Percentiles rank a stretch among this genome's conserved stretches.
Evolutionary conservation across 2,329 filamentous ascomycete genomes (phyloP).

Genomic region (Trichoderma asperellum): DNA sequence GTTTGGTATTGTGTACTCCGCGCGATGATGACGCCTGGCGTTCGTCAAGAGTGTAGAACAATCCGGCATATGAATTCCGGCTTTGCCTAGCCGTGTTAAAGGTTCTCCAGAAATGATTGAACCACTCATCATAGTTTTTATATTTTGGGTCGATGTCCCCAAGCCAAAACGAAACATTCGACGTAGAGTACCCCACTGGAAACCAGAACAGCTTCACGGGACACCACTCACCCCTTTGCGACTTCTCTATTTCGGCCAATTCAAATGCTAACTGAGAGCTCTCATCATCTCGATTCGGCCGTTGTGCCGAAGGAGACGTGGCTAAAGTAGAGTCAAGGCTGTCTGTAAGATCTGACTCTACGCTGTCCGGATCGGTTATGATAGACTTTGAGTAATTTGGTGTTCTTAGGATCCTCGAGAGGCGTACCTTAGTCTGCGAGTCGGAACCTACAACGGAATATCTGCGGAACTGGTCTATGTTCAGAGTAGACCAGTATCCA

Average conservation of each 20-base stretch:
- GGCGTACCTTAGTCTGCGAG: slow-evolving; percentile 30
- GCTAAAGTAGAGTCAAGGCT: background rate
- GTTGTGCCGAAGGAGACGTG: background rate
- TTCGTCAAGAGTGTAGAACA: slow-evolving; percentile 56
- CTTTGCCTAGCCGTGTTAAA: background rate
- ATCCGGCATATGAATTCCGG: slow-evolving; percentile 40
- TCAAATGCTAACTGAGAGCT: background rate
- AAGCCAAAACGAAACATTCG: slow-evolving; percentile 35
- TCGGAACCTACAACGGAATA: slow-evolving; percentile 60
- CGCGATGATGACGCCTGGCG: slow-evolving; percentile 40
- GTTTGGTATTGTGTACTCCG: slow-evolving; percentile 33
- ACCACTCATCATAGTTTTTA: slow-evolving; percentile 35
- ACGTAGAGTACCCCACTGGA: slow-evolving; percentile 48
- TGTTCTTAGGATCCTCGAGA: slow-evolving; percentile 35
- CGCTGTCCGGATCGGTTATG: slow-evolving; percentile 44
- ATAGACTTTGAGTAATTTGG: slow-evolving; percentile 43
- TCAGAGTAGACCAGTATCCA: slow-evolving; percentile 58
- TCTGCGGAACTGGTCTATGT: slow-evolving; percentile 55
- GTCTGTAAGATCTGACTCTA: slow-evolving; percentile 3
- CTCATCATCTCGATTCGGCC: slow-evolving; percentile 2
- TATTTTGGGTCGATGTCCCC: slow-evolving; percentile 32
- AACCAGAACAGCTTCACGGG: slow-evolving; percentile 42
- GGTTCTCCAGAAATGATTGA: slow-evolving; percentile 32
- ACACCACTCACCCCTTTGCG: slow-evolving; percentile 24
- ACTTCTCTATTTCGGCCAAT: background rate